Evolutionary conservation across 2,329 filamentous ascomycete species (phyloP), one percentile per base, ranked within the genome.

Genomic region (Alternaria arborescens): DNA sequence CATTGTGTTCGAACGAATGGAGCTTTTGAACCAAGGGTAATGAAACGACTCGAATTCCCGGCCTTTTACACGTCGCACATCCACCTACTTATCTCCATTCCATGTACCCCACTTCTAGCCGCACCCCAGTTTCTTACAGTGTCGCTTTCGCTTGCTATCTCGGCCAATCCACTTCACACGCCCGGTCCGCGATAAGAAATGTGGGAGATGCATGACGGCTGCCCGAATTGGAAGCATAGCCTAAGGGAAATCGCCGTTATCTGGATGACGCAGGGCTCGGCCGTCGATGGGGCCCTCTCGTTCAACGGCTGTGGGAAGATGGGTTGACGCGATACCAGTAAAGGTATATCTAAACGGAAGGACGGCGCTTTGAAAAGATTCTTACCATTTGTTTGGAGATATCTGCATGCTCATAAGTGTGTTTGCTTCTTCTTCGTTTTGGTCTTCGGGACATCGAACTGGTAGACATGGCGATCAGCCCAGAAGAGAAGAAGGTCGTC

Each of bases 401-500:
- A 4, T 34, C 16, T 20, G 18, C 18, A 48, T 22, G 18, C 6
- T 34, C 4, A 6, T 8, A 34, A 20, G 18, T 6, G 4, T 22
- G 11, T 48, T 20, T 22, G 14, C 7, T 2, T 10, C 7, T 34
- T 34, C 3, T 22, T 22, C 8, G 28, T 34, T 6, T 48, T 20
- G 18, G 28, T 34, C 16, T 34, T 18, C 34, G 18, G n/a, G 14
- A 4, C 3, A 26, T 36, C 14, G 7, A 41, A 4, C 28, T 34
- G 12, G 24, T 50, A 36, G 44, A 22, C 2, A 70, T 69, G 66
- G 52, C 59, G 32, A 12, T 50, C 12, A 62, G 20, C 36, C 58
- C 61, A n/a, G 54, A 50, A n/a, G 66, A 71, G 55, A 72, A 73
- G 56, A 72, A 74, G 56, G 65, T 70, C 10, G 58, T 74, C 11